A percentile compares a stretch with the other conserved stretches of the same genome.
These are phyloP conservation scores for Colletotrichum sp. DNA, from an alignment of 2,329 filamentous ascomycete genomes.

Conservation along the genomic window DNA sequence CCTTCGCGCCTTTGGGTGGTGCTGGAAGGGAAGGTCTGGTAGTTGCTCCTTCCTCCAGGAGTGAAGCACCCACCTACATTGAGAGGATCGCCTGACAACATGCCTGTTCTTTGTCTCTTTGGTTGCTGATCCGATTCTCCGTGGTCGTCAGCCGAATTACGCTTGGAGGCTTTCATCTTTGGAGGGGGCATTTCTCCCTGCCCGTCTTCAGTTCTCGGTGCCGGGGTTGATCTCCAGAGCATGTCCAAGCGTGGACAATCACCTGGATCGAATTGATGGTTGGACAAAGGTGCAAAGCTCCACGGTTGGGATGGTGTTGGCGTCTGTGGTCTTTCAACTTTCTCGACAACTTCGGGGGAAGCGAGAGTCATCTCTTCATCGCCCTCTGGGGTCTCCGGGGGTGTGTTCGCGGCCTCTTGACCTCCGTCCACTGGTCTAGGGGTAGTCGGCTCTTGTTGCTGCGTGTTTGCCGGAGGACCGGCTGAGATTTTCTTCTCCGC, in stretches of 20 bases:
- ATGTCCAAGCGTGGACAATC: background rate
- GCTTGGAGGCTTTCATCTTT: background rate
- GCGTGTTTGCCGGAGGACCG: background rate
- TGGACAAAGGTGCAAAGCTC: rapidly evolving
- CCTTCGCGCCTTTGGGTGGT: background rate
- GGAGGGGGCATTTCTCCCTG: background rate
- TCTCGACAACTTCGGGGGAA: background rate
- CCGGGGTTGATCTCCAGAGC: background rate
- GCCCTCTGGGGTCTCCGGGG: background rate
- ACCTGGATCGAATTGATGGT: rapidly evolving
- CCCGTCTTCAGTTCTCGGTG: rapidly evolving
- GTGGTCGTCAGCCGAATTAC: background rate
- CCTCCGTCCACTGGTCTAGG: background rate
- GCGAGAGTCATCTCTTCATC: background rate
- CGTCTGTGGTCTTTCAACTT: background rate
- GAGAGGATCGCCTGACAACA: background rate
- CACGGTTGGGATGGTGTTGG: background rate
- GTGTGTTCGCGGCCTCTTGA: background rate
- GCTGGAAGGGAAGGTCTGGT: background rate
- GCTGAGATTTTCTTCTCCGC: background rate
- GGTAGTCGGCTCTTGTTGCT: background rate
- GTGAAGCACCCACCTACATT: background rate
- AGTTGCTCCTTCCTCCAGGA: background rate
- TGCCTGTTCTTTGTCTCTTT: background rate
- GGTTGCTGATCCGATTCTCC: rapidly evolving